Conservation (phyloP, 805 yeast species). For the Brettanomyces sp. region DNA sequence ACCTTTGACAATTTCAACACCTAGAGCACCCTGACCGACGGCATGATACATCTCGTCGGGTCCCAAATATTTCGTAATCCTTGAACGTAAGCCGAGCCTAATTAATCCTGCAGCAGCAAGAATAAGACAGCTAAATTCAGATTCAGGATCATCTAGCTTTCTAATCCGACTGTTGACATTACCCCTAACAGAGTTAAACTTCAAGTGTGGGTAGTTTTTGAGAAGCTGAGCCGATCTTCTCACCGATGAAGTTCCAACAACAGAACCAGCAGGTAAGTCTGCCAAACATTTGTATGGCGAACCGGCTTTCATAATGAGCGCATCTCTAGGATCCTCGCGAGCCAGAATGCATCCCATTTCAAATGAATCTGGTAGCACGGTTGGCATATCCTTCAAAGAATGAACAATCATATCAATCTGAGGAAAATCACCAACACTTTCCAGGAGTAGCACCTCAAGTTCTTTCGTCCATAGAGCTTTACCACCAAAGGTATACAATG, state of each 20-base stretch:
- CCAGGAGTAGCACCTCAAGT: slow-evolving; percentile 67
- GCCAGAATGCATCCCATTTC: slow-evolving; percentile 78
- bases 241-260: slow-evolving; percentile 91
- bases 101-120: slow-evolving; percentile 89
- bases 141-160: slow-evolving; percentile 67
- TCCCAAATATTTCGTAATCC: slow-evolving; percentile 67
- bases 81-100: slow-evolving; percentile 58
- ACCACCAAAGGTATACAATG: slow-evolving; percentile 92
- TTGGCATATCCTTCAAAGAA: slow-evolving; percentile 87
- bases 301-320: slow-evolving; percentile 62
- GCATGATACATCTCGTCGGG: slow-evolving; percentile 86
- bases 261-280: slow-evolving; percentile 76
- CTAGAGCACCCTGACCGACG: slow-evolving; percentile 98
- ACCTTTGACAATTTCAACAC: slow-evolving; percentile 73
- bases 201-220: slow-evolving; percentile 65
- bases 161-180: slow-evolving; percentile 67
- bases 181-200: slow-evolving; percentile 83
- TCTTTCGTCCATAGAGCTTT: slow-evolving; percentile 96
- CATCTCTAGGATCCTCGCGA: slow-evolving; percentile 92
- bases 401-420: slow-evolving; percentile 86
- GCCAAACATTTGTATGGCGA: slow-evolving; percentile 53
- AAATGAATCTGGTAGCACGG: slow-evolving; percentile 80
- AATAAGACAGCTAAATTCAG: slow-evolving; percentile 56
- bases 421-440: slow-evolving; percentile 52
- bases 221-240: slow-evolving; percentile 88